Evolutionary conservation across 192 early-diverging fungal genomes (phyloP).

Genomic region (Chytriomyces sp.): DNA sequence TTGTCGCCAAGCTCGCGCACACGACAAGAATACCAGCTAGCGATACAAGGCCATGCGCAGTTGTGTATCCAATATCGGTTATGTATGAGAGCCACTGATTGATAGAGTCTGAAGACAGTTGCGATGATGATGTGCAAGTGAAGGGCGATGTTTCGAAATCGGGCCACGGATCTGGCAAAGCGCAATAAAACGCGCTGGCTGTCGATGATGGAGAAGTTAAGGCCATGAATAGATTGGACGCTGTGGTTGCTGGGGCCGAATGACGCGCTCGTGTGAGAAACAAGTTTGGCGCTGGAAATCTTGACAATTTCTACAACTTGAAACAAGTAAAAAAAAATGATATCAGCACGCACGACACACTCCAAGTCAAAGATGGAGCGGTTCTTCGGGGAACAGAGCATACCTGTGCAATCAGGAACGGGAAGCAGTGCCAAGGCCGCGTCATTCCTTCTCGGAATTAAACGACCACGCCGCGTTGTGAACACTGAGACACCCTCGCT

Average conservation of each 20-base stretch:
- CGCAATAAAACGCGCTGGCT: no score
- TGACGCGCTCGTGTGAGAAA: no score
- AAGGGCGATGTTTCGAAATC: no score
- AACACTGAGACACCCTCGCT: no score
- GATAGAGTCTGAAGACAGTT: not conserved
- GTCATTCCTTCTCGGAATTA: not conserved
- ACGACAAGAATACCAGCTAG: constrained; percentile 4
- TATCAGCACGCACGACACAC: constrained; percentile 8
- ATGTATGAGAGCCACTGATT: constrained; percentile 20
- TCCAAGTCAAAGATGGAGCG: constrained; percentile 34
- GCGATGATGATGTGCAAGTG: no score
- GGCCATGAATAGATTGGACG: no score
- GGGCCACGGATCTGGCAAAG: no score
- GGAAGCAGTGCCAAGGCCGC: constrained; percentile 23
- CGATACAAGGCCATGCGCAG: constrained; percentile 19
- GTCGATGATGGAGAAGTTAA: no score
- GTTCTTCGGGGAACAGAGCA: constrained; percentile 34
- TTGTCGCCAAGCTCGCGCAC: not conserved
- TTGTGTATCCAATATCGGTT: constrained; percentile 29
- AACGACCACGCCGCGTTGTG: not conserved
- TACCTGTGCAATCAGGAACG: constrained; percentile 16
- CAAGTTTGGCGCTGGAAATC: not conserved
- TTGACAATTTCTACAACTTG: not conserved
- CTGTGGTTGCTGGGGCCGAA: no score
- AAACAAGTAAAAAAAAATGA: not conserved